phyloP scores from a whole-genome alignment of 2,329 filamentous ascomycete species.

The Penicillium decumbens region DNA sequence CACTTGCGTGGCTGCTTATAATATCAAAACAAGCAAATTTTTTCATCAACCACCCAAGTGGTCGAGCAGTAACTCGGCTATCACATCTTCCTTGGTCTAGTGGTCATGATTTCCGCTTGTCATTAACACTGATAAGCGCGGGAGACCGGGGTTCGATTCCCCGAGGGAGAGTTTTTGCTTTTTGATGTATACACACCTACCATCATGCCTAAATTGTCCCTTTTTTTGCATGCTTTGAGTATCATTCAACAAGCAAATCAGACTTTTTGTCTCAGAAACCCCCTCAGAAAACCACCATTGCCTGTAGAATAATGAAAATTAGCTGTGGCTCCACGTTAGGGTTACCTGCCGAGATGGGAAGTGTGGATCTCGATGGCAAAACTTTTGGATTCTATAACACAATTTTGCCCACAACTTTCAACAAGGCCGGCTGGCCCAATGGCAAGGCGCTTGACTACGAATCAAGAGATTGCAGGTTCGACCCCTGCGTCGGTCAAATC shows the following conservation, averaged over 20 bases:
- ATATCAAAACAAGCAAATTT: too few species aligned
- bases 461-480: conserved; percentile 51
- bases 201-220: too few species aligned
- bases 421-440: conserved; percentile 42
- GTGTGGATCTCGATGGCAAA: neutral
- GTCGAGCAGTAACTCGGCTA: conserved; percentile 3
- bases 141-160: conserved; percentile 40
- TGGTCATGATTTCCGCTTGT: conserved; percentile 42
- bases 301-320: neutral
- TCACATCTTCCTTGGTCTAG: conserved; percentile 30
- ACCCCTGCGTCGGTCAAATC: conserved; percentile 38
- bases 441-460: conserved; percentile 52
- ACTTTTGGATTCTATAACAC: neutral
- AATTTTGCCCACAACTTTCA: neutral
- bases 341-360: neutral
- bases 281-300: neutral
- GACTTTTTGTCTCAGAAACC: too few species aligned
- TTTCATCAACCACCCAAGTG: neutral
- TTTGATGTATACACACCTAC: conserved; percentile 2
- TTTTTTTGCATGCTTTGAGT: too few species aligned
- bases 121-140: conserved; percentile 32
- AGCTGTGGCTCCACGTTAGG: neutral
- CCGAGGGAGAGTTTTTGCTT: conserved; percentile 31
- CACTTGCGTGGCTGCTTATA: too few species aligned
- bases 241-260: too few species aligned